Evolutionary conservation across 164 flowering plant species (phyloP), one percentile per base, ranked within the genome.

Genomic region (Taxillus chinensis): DNA sequence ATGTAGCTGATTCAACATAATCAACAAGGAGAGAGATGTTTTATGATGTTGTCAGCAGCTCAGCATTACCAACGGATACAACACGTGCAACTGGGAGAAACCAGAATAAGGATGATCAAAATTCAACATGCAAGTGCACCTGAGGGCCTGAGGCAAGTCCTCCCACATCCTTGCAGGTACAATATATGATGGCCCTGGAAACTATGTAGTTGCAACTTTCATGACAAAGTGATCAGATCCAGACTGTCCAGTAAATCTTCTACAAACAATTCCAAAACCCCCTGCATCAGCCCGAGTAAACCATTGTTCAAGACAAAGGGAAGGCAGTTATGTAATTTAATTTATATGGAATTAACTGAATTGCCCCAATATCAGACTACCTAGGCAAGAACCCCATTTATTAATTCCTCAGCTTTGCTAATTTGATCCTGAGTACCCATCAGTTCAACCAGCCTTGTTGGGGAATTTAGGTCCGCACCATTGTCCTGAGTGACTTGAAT

Each of bases 401-500:
- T 86, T 68, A 95, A 71, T 74, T 87, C 86, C 69, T 95, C 99
- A 2, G 99, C 99, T 73, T 80, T 86, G 12, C 81, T 69, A 49
- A 95, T 85, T 67, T 86, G 90, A 12, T 95, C 99, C 3, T 86
- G 79, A 42, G 84, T 85, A 41, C 99, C 99, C 77, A 68, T 79
- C n/a, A 95, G 84, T 69, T 95, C 99, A n/a, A 95, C 96, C 56
- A 53, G 40, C 68, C 99, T 81, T 17, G 78, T 81, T 0, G 53
- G 75, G 16, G 89, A 78, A 75, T 72, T 76, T 5, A 87, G 95
- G 68, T 95, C 99, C 8, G 93, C 89, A 76, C 91, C 99, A 78
- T 79, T 79, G 64, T 95, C 99, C 46, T 96, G 79, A 8, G 97
- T 89, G 38, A 95, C 95, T 74, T 95, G 98, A 77, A 95, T 95